Conservation (phyloP, 176 grass and related monocot genomes). For the Zoysia japonica region DNA sequence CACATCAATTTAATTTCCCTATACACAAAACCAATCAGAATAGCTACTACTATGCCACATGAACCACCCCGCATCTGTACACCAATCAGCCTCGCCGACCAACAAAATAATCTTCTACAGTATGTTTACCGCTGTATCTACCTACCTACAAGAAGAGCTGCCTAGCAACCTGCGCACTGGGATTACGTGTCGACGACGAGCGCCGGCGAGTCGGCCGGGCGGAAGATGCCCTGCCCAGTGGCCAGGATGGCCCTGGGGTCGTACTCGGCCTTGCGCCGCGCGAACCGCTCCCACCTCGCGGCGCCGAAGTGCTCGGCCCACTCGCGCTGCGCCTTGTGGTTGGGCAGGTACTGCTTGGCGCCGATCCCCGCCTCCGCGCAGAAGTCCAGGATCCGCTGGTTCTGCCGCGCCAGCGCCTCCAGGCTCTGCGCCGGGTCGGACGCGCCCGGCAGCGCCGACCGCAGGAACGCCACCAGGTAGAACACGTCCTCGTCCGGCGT, state of each 20-base stretch:
- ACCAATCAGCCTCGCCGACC: not conserved
- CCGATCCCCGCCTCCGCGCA: slow-evolving; percentile 57
- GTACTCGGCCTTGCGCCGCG: slow-evolving; percentile 57
- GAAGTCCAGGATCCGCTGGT: slow-evolving; percentile 71
- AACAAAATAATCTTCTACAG: slow-evolving; percentile 24
- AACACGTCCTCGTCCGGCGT: slow-evolving; percentile 89
- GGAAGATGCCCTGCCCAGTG: slow-evolving; percentile 83
- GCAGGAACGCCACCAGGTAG: slow-evolving; percentile 91
- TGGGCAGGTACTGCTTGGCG: slow-evolving; percentile 85
- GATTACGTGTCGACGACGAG: slow-evolving; percentile 1
- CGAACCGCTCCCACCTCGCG: slow-evolving; percentile 55
- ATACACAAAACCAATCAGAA: not conserved
- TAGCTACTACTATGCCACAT: not conserved
- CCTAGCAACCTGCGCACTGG: too few species aligned
- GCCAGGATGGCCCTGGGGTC: slow-evolving; percentile 71
- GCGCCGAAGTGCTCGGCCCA: slow-evolving; percentile 79
- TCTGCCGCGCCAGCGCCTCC: slow-evolving; percentile 61
- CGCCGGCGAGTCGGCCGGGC: slow-evolving; percentile 14
- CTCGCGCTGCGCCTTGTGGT: slow-evolving; percentile 59
- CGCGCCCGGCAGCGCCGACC: slow-evolving; percentile 65
- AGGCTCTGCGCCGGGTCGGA: slow-evolving; percentile 48
- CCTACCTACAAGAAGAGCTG: too few species aligned
- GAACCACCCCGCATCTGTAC: slow-evolving; percentile 30
- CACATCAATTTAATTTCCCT: not conserved
- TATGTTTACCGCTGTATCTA: not conserved